Evolutionary conservation across 306 rosid species (phyloP), one percentile per base, ranked within the genome.

Genomic region (Phaseolus lunatus): DNA sequence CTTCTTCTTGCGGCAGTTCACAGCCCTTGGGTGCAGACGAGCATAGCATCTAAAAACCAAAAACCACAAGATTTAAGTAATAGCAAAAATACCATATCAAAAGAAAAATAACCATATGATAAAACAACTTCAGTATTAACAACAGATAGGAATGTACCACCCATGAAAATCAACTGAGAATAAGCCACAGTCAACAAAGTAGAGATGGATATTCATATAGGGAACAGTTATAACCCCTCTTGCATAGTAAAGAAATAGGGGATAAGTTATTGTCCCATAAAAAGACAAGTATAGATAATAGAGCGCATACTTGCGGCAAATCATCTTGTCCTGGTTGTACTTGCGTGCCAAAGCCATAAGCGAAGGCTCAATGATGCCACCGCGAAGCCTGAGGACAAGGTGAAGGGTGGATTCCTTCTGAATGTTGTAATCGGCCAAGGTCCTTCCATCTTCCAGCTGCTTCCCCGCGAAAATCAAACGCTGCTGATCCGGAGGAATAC

Each of bases 271-370:
- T 35, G 75, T 82, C 83, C 90, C 90, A 35, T 63, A 1, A 56
- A 3, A 59, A 18, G 26, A 7, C 3, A 0, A 43, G 22, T 24
- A 8, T 8, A 5, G 1, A 10, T 7, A 1, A 43, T 1, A 6
- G 43, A 7, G 2, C 0, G 3, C 59, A 15, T 87, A 91, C 97
- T 91, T 91, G 84, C 97, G 88, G 89, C 98, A 91, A 48, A 93
- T 93, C 77, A 43, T 91, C 77, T 93, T 91, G 33, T 93, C 98
- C 44, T 91, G 97, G 24, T 93, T 93, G 84, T 91, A 93, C 41
- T 93, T 93, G 67, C 95, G 89, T 70, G 98, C 95, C 87, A 93
- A 77, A 66, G 98, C 98, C 98, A 93, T 94, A 76, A 94, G 61
- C 1, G 96, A 94, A 67, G 93, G 97, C 74, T 88, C 96, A 0